A percentile compares a stretch with the other conserved stretches of the same genome.
These are phyloP conservation scores for Zizania latifolia DNA, from an alignment of 176 grass and related monocot species.

Conservation along the genomic window DNA sequence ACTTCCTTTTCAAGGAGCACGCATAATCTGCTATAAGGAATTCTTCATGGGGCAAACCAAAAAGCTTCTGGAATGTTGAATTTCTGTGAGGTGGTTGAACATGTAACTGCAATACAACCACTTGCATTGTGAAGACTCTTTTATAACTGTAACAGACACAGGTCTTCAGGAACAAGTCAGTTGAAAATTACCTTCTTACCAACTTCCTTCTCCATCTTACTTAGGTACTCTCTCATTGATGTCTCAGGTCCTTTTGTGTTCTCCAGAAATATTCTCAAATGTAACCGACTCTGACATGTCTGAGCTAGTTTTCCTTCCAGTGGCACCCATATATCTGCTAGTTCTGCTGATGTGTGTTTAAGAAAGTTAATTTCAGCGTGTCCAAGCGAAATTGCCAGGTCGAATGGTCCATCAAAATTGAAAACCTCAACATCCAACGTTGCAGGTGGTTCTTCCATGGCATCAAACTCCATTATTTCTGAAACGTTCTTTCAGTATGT, in stretches of 20 bases:
- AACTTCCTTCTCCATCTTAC: constrained; percentile 90
- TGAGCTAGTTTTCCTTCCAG: constrained; percentile 69
- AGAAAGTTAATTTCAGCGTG: constrained; percentile 86
- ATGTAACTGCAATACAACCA: constrained; percentile 44
- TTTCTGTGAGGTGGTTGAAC: constrained; percentile 70
- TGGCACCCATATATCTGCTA: constrained; percentile 77
- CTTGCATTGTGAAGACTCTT: constrained; percentile 2
- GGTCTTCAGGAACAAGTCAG: neutral
- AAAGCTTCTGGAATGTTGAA: constrained; percentile 75
- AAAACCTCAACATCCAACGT: constrained; percentile 70
- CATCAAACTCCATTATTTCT: constrained; percentile 88
- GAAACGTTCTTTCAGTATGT: constrained; percentile 13
- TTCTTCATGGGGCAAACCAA: constrained; percentile 67
- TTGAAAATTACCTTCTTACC: constrained; percentile 61
- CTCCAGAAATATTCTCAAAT: constrained; percentile 83
- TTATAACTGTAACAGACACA: neutral
- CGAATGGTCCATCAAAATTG: constrained; percentile 84
- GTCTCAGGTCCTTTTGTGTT: constrained; percentile 64
- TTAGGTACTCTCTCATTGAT: too few relatives aligned
- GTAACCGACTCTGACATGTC: constrained; percentile 57
- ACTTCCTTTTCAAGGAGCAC: constrained; percentile 70
- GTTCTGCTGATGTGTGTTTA: constrained; percentile 52
- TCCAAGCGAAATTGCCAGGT: constrained; percentile 54
- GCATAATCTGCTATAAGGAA: constrained; percentile 90
- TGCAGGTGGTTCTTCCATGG: constrained; percentile 85